A percentile compares a stretch with the other conserved stretches of the same genome.
These are phyloP conservation scores for Penicillium chermesinum DNA, from an alignment of 495 filamentous ascomycete genomes.

Conservation along the genomic window DNA sequence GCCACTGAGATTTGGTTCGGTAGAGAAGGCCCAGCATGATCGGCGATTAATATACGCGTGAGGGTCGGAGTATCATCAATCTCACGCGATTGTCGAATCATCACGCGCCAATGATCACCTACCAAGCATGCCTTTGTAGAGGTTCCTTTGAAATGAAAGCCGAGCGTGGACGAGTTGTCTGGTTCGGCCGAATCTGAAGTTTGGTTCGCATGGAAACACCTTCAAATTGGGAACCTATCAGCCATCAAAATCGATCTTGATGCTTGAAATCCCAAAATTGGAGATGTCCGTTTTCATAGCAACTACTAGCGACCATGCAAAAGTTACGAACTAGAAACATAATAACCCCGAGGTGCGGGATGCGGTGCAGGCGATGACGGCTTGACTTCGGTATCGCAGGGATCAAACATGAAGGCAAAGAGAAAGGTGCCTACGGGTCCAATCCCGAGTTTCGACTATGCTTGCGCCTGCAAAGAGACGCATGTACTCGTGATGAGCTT, in stretches of 20 bases:
- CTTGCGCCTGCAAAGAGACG: slow-evolving; percentile 14
- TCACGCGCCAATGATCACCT: slow-evolving; percentile 1
- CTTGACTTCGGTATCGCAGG: slow-evolving; percentile 10
- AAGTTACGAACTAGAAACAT: background rate
- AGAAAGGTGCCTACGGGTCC: no score
- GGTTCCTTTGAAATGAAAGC: background rate
- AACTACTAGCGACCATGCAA: slow-evolving; percentile 2
- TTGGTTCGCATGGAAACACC: background rate
- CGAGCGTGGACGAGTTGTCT: no score
- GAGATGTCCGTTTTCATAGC: background rate
- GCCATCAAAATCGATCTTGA: background rate
- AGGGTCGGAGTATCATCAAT: no score
- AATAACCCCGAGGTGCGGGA: slow-evolving; percentile 15
- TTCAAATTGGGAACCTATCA: background rate
- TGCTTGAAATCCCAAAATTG: slow-evolving; percentile 1
- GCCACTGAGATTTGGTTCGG: background rate
- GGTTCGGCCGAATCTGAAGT: background rate
- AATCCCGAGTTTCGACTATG: background rate
- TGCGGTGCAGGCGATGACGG: slow-evolving; percentile 24
- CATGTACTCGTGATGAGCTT: no score
- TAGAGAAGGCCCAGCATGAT: no score
- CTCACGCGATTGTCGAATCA: slow-evolving; percentile 12
- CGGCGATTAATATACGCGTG: slow-evolving; percentile 17
- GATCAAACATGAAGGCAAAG: no score
- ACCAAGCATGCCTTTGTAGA: background rate